phyloP scores from a whole-genome alignment of 2,329 filamentous ascomycete genomes.

The Fonsecaea nubica region DNA sequence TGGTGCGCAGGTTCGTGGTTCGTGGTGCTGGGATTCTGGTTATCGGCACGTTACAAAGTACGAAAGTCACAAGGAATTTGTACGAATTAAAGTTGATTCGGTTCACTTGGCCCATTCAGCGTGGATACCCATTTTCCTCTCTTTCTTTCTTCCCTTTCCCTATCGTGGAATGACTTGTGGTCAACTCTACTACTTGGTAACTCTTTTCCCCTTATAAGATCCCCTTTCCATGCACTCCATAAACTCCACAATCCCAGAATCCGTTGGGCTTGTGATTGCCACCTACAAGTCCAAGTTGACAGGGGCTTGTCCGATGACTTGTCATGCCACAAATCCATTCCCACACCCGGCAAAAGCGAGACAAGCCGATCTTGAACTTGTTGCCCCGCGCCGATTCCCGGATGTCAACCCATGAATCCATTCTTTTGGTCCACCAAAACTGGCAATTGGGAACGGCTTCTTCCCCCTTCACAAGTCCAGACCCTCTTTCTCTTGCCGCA shows the following conservation, averaged over 20 bases:
- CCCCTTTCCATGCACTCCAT: background rate
- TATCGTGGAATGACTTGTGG: no score
- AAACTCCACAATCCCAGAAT: background rate
- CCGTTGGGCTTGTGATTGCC: background rate
- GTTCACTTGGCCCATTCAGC: background rate
- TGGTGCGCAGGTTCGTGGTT: no score
- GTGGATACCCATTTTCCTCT: background rate
- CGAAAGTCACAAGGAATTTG: background rate
- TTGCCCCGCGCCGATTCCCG: constrained; percentile 15
- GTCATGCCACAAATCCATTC: constrained; percentile 1
- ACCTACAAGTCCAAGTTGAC: background rate
- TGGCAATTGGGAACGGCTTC: constrained; percentile 12
- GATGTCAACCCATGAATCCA: background rate
- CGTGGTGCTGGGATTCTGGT: no score
- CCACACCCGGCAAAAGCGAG: background rate
- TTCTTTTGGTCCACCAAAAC: constrained; percentile 4
- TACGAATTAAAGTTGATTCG: background rate
- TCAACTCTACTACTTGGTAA: background rate
- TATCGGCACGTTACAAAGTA: background rate
- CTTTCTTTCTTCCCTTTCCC: background rate
- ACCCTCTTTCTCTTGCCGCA: background rate
- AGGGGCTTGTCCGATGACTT: background rate
- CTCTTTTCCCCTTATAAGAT: background rate
- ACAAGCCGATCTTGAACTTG: constrained; percentile 2
- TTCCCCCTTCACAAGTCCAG: background rate